Base-by-base conservation (phyloP, 108 stramenopile species). In the Fragilaria crotonensis region DNA sequence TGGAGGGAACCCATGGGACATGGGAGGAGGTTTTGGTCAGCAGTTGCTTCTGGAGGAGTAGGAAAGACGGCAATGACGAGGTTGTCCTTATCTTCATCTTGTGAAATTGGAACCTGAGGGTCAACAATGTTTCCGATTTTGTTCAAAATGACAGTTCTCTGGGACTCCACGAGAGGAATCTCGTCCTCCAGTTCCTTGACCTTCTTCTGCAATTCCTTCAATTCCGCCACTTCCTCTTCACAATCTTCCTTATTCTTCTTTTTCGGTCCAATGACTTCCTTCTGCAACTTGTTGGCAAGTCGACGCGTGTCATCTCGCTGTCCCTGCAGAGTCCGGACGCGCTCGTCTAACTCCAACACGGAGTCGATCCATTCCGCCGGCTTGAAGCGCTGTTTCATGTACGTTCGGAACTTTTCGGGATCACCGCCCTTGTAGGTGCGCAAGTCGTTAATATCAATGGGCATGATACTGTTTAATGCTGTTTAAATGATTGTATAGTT, bases 91-190 rank as follows among this genome's bases (percentile, higher is more conserved):
- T 96, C 97, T 75, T 99, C 99, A 62, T 98, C 85, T 18, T 96
- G 27, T 31, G 70, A 71, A 49, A 96, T 87, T 48, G 96, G 96
- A 31, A 99, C 99, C 55, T 93, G 87, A 5, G 89, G 80, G 66
- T 94, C 96, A 32, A 99, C 97, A 45, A 95, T 72, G 83, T 99
- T 99, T 3, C 97, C 99, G 66, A 99, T 91, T 25, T 70, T 66
- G 46, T 76, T 79, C 45, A 99, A 62, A 18, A 98, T 76, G 26
- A 60, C 58, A 48, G 93, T 90, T 33, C 85, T 59, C 62, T 76
- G 62, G 5, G 53, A 76, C 33, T 68, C 90, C 32, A 84, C 47
- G 0, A 61, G 57, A 30, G 88, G 90, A 52, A 89, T 49, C 48
- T 62, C 29, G 22, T 57, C 70, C 62, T 96, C 90, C 63, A 68